phyloP scores from a whole-genome alignment of 306 rosid genomes.

The Fragaria nilgerrensis region DNA sequence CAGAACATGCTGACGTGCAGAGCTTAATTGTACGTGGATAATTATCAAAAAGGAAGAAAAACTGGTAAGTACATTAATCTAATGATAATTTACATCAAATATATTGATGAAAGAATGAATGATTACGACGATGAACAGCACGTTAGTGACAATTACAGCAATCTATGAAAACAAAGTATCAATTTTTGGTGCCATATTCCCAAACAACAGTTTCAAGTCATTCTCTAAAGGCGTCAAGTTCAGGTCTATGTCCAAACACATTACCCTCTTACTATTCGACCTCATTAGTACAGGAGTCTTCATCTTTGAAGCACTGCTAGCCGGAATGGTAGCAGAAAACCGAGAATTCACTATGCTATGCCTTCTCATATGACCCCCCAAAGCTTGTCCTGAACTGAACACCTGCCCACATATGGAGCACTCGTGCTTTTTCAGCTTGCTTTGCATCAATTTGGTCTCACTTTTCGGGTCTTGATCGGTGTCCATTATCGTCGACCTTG shows the following conservation, averaged over 20 bases:
- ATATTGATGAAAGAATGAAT: background rate
- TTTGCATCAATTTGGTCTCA: conserved; percentile 18
- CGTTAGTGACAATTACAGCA: background rate
- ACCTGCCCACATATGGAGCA: conserved; percentile 59
- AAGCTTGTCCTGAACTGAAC: conserved; percentile 71
- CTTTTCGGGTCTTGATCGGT: conserved; percentile 12
- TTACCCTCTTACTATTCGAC: conserved; percentile 38
- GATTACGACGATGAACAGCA: background rate
- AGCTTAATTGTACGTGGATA: background rate
- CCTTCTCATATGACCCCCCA: conserved; percentile 83
- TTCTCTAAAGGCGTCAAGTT: conserved; percentile 78
- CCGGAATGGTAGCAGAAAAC: background rate
- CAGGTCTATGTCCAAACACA: conserved; percentile 49
- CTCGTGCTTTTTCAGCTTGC: conserved; percentile 43
- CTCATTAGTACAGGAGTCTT: conserved; percentile 49
- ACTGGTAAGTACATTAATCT: background rate
- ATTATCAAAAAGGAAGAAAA: background rate
- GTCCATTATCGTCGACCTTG: conserved; percentile 5
- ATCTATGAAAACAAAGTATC: conserved; percentile 31
- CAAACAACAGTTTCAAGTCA: conserved; percentile 58
- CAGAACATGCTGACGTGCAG: background rate
- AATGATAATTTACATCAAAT: background rate
- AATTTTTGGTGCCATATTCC: conserved; percentile 44
- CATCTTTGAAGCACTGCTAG: background rate
- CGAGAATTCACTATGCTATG: conserved; percentile 32